These are phyloP conservation scores for Wickerhamomyces bisporus DNA, from an alignment of 805 yeast species.

Conservation along the genomic window DNA sequence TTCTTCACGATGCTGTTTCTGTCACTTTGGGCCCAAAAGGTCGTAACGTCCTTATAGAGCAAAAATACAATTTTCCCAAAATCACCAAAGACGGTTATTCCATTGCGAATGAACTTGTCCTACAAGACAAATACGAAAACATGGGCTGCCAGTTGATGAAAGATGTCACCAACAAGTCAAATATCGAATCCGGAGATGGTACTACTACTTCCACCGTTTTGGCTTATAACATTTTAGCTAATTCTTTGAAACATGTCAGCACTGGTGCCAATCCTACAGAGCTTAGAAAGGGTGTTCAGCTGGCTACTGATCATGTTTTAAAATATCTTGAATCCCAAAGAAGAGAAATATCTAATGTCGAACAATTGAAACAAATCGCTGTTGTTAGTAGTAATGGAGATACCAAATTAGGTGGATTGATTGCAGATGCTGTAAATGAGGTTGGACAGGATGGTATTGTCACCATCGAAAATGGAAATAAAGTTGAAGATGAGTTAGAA, in stretches of 20 bases:
- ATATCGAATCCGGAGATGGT: conserved; percentile 98
- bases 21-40: conserved; percentile 98
- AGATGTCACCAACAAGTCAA: conserved; percentile 96
- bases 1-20: conserved; percentile 92
- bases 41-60: conserved; percentile 94
- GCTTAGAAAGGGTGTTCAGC: conserved; percentile 93
- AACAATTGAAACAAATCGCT: conserved; percentile 96
- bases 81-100: conserved; percentile 99
- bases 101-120: conserved; percentile 79
- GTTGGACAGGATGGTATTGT: conserved; percentile 99
- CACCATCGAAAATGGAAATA: conserved; percentile 96
- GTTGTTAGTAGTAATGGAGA: conserved; percentile 98
- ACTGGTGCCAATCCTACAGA: conserved; percentile 99
- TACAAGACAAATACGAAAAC: conserved; percentile 90
- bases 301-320: conserved; percentile 93
- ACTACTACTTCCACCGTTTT: conserved; percentile 96
- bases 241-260: conserved; percentile 93
- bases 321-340: conserved; percentile 77
- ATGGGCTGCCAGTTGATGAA: conserved; percentile 93
- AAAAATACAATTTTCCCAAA: conserved; percentile 94
- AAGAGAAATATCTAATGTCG: conserved; percentile 89
- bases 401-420: conserved; percentile 79
- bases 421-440: conserved; percentile 96
- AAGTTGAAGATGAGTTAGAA: conserved; percentile 92
- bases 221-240: conserved; percentile 93